Evolutionary conservation across 257 asterid genomes (phyloP).

Genomic region (Solanum acaule): DNA sequence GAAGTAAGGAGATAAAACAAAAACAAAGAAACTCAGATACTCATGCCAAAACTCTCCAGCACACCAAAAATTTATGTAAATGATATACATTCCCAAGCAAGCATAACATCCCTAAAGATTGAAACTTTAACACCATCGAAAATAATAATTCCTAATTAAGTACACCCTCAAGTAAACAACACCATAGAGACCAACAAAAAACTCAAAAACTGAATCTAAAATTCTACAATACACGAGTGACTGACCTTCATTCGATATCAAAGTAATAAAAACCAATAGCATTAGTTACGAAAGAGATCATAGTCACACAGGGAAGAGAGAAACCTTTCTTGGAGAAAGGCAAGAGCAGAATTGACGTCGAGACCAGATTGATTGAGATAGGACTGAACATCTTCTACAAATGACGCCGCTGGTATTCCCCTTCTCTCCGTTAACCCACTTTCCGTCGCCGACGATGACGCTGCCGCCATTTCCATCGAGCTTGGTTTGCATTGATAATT

Average conservation of each 20-base stretch:
- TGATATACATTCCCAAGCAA: neutral
- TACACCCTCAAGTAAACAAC: neutral
- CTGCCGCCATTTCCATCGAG: neutral
- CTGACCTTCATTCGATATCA: neutral
- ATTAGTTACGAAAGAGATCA: neutral
- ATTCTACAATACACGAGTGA: neutral
- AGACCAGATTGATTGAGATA: constrained; percentile 64
- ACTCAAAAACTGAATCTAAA: neutral
- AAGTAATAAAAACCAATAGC: neutral
- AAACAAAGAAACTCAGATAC: neutral
- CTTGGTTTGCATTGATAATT: neutral
- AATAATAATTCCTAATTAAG: neutral
- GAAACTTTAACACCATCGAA: neutral
- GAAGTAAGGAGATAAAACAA: neutral
- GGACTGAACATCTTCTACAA: constrained; percentile 82
- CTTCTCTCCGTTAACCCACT: constrained; percentile 46
- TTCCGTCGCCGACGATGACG: neutral
- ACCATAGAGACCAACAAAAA: neutral
- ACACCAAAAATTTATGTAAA: neutral
- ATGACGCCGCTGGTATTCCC: constrained; percentile 88
- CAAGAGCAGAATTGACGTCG: constrained; percentile 73
- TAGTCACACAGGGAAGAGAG: neutral
- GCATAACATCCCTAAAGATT: neutral
- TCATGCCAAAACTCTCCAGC: neutral
- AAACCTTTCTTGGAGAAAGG: constrained; percentile 88